Evolutionary conservation across 441 rosid genomes (phyloP).

Genomic region (Lepidium campestre): DNA sequence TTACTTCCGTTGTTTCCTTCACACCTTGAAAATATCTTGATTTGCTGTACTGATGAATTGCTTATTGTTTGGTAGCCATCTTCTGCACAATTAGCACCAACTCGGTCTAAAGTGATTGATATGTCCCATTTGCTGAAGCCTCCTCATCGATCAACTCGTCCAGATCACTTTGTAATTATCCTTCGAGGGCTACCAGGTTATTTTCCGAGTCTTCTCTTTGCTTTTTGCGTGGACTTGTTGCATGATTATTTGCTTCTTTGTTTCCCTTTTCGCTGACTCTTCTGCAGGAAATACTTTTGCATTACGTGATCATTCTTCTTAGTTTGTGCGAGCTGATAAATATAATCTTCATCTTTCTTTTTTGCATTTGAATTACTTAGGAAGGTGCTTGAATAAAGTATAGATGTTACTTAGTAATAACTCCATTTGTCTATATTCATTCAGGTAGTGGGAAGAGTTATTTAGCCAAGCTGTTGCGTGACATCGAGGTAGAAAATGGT

Average conservation of each 20-base stretch:
- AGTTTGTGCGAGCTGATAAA: neutral
- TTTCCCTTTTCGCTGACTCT: neutral
- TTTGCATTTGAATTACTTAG: neutral
- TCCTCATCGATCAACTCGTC: constrained; percentile 62
- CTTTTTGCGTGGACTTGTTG: neutral
- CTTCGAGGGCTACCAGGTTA: constrained; percentile 91
- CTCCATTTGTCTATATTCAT: neutral
- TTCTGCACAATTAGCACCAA: constrained; percentile 26
- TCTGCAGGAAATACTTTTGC: neutral
- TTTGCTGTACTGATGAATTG: constrained; percentile 27
- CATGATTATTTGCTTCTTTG: neutral
- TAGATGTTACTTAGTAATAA: neutral
- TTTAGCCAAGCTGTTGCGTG: constrained; percentile 85
- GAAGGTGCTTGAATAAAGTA: neutral
- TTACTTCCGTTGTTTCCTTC: neutral
- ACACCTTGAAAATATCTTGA: neutral
- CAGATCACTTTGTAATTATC: constrained; percentile 75
- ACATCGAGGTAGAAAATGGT: constrained; percentile 83
- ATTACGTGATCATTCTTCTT: neutral
- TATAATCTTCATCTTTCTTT: neutral
- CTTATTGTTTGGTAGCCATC: constrained; percentile 27
- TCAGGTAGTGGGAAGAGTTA: constrained; percentile 96
- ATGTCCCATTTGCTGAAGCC: constrained; percentile 63
- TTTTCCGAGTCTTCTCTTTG: neutral
- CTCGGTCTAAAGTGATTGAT: constrained; percentile 51